phyloP scores from a whole-genome alignment of 306 rosid genomes.

The Prunus kanzakura region DNA sequence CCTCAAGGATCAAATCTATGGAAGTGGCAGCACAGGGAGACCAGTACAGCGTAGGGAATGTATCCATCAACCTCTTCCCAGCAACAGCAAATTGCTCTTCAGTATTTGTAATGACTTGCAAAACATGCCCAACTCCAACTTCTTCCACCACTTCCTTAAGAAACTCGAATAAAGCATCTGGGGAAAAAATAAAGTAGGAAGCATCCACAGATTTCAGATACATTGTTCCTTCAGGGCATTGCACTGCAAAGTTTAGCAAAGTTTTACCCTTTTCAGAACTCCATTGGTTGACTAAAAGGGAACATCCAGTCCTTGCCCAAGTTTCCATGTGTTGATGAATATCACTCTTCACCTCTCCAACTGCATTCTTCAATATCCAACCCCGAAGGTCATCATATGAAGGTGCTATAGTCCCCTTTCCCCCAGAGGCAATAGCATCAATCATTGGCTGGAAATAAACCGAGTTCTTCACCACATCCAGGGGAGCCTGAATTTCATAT shows the following conservation, averaged over 20 bases:
- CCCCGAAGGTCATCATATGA: slow-evolving; percentile 62
- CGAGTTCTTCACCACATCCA: slow-evolving; percentile 60
- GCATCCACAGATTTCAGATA: slow-evolving; percentile 63
- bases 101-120: slow-evolving; percentile 63
- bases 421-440: slow-evolving; percentile 53
- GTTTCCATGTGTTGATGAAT: slow-evolving; percentile 44
- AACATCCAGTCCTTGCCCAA: slow-evolving; percentile 62
- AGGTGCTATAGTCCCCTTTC: slow-evolving; percentile 39
- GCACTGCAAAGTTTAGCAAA: slow-evolving; percentile 40
- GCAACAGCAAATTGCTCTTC: slow-evolving; percentile 52
- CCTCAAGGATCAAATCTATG: slow-evolving; percentile 57
- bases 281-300: slow-evolving; percentile 60
- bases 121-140: slow-evolving; percentile 59
- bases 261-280: slow-evolving; percentile 45
- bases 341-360: slow-evolving; percentile 56
- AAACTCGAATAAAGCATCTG: slow-evolving; percentile 42
- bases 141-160: slow-evolving; percentile 62
- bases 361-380: slow-evolving; percentile 57
- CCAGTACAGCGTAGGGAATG: slow-evolving; percentile 66
- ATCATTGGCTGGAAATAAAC: slow-evolving; percentile 72
- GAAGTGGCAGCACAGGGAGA: slow-evolving; percentile 56
- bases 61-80: slow-evolving; percentile 55
- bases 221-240: slow-evolving; percentile 49
- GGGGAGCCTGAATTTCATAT: slow-evolving; percentile 67
- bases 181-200: slow-evolving; percentile 33